A percentile compares a stretch with the other conserved stretches of the same genome.
Conservation (phyloP, 352 stramenopile species). For the Phytophthora sp. region DNA sequence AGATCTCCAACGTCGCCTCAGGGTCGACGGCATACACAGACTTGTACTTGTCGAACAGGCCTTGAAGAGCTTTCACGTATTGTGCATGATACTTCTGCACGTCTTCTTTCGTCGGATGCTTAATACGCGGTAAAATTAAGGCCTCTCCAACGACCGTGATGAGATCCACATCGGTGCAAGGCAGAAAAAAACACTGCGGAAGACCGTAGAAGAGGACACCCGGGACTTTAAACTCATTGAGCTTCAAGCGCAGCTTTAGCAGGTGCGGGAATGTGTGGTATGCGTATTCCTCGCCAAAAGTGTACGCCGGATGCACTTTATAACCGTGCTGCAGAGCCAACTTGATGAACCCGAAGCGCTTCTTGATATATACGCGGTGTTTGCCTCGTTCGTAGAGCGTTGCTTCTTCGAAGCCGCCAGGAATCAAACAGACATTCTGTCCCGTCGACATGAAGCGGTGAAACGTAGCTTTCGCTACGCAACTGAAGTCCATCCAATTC, state of each 20-base stretch:
- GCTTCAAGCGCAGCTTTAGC: constrained; percentile 67
- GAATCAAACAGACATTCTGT: constrained; percentile 78
- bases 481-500: constrained; percentile 59
- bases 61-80: constrained; percentile 84
- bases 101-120: constrained; percentile 86
- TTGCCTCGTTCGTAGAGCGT: constrained; percentile 78
- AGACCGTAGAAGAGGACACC: constrained; percentile 78
- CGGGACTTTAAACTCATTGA: constrained; percentile 88
- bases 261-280: constrained; percentile 86
- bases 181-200: constrained; percentile 84
- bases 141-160: constrained; percentile 90
- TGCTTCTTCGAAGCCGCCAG: constrained; percentile 94
- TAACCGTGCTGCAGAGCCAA: constrained; percentile 90
- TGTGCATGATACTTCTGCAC: constrained; percentile 88
- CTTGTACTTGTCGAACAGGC: constrained; percentile 90
- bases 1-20: constrained; percentile 51
- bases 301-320: constrained; percentile 89
- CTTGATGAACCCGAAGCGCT: constrained; percentile 93
- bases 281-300: constrained; percentile 89
- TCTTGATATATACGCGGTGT: constrained; percentile 92
- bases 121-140: constrained; percentile 84
- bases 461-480: constrained; percentile 54
- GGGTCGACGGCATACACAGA: constrained; percentile 73
- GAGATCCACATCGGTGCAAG: constrained; percentile 67
- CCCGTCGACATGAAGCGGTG: constrained; percentile 44